Evolutionary conservation across 495 filamentous ascomycete species (phyloP), one percentile per base, ranked within the genome.

Genomic region (Trichoderma parareesei): DNA sequence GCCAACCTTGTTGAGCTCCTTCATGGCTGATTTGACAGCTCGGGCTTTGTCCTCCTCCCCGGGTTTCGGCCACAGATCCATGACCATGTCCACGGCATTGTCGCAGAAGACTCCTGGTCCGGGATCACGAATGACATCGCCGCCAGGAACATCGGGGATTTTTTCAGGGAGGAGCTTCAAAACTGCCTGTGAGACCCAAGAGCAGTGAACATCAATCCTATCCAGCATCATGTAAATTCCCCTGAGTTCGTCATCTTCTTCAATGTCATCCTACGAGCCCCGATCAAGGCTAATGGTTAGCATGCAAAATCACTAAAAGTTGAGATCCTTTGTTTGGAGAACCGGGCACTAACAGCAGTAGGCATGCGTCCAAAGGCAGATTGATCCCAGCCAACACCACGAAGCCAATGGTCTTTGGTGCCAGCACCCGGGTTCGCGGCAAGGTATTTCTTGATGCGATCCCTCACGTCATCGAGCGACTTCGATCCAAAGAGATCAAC

Each of bases 31-130:
- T 60, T 76, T 75, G 57, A 88, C 62, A 63, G 78, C 85, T 59
- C 70, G 65, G 37, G 70, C 74, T 64, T 83, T 86, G 64, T 77
- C 75, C 14, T 73, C 74, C 5, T 67, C 68, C 49, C 75, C 74
- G 1, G 84, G 85, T 63, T 77, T 79, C 2, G 84, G 84, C 77
- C 82, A 86, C 14, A 83, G 62, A 10, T 73, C 70, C 57, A 75
- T 72, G 18, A 87, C 78, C 33, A 86, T 73, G 62, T 87, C 85
- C 79, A 88, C 87, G 2, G 85, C 84, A 70, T 88, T 88, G 69
- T 89, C 86, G 68, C 86, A 89, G 69, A 88, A 88, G 10, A 89
- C 85, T n/a, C 86, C 86, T 69, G 75, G 76, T 1, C 85, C 84
- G 0, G 85, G 85, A 4, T 76, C 69, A 16, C 76, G 74, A 10